phyloP scores from a whole-genome alignment of 345 rosid species.

The Populus pruinosa region DNA sequence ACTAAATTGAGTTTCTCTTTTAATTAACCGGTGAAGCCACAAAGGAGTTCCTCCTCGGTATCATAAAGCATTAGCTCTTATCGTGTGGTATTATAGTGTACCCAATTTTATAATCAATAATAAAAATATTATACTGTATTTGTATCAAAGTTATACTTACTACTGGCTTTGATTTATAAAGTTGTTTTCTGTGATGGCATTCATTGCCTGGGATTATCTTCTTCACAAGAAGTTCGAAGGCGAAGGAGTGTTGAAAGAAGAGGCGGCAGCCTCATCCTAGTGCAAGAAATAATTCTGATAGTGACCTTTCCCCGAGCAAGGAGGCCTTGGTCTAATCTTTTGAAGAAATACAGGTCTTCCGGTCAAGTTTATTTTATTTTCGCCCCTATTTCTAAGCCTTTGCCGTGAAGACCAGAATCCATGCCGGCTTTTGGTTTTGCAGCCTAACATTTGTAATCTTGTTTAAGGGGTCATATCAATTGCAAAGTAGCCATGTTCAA shows the following conservation, averaged over 20 bases:
- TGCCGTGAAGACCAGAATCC: neutral
- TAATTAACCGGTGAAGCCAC: no score
- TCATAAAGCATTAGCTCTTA: no score
- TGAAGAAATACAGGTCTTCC: neutral
- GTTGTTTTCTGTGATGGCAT: no score
- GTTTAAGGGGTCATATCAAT: neutral
- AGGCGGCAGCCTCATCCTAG: neutral
- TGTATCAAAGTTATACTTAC: no score
- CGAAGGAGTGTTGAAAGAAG: neutral
- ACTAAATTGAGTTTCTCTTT: no score
- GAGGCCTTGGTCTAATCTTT: neutral
- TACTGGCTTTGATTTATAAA: no score
- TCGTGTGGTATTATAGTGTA: no score
- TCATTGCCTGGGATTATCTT: neutral
- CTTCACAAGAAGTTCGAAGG: neutral
- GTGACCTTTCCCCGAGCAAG: neutral
- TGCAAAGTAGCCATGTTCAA: neutral
- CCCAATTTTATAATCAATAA: no score
- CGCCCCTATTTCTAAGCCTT: neutral
- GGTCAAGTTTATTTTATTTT: neutral
- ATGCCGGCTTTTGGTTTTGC: neutral
- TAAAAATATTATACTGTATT: no score
- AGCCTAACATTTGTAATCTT: slow-evolving; percentile 16
- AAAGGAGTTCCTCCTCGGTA: no score
- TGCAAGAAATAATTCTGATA: neutral